Evolutionary conservation across 768 basidiomycete species (phyloP).

Genomic region (Ephemerocybe angulata): DNA sequence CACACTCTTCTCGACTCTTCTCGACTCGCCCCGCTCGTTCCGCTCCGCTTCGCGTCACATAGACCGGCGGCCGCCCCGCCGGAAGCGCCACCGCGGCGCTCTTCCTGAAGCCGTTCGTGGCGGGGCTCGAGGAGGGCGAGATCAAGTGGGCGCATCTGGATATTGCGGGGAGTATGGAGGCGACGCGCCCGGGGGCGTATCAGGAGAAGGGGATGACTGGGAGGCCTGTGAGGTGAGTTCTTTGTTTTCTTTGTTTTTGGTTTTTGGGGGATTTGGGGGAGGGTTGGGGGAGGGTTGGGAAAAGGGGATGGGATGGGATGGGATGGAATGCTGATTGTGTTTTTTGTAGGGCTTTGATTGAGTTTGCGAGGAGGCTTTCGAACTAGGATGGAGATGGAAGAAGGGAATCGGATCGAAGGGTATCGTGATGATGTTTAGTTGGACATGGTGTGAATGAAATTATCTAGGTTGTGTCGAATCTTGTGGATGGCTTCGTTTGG

Average conservation of each 20-base stretch:
- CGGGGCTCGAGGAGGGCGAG: conserved; percentile 61
- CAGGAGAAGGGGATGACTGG: conserved; percentile 78
- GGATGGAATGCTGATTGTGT: no score
- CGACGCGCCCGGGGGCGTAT: conserved; percentile 54
- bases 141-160: conserved; percentile 88
- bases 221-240: conserved; percentile 66
- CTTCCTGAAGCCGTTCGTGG: conserved; percentile 81
- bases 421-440: no score
- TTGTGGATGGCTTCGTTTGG: no score
- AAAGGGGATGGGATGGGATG: no score
- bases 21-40: neutral
- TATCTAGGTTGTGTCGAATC: no score
- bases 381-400: no score
- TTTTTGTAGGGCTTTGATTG: neutral
- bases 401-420: no score
- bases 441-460: no score
- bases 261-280: no score
- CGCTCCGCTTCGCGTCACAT: conserved; percentile 1
- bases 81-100: conserved; percentile 81
- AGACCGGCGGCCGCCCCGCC: conserved; percentile 71
- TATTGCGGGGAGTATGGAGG: conserved; percentile 77
- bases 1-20: no score
- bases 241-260: neutral
- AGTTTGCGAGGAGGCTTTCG: neutral
- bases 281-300: no score